These are phyloP conservation scores for Albifimbria verrucaria DNA, from an alignment of 2,329 filamentous ascomycete genomes.

Conservation along the genomic window DNA sequence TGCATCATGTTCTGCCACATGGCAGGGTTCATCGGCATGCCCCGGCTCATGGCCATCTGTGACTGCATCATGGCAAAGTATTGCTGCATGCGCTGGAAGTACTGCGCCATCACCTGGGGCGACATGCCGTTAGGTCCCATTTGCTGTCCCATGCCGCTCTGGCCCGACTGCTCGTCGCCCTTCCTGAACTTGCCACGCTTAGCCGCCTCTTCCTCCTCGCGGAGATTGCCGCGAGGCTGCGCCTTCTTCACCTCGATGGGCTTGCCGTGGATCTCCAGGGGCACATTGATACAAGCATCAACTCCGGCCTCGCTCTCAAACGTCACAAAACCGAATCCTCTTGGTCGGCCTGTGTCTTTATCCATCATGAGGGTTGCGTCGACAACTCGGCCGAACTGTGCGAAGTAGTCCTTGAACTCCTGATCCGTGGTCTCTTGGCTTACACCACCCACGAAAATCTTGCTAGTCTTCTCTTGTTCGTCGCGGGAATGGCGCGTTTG, in stretches of 20 bases:
- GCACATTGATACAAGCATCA: conserved; percentile 79
- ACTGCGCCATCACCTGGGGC: conserved; percentile 96
- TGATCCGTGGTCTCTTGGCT: conserved; percentile 95
- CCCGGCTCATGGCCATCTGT: conserved; percentile 80
- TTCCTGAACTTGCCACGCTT: conserved; percentile 61
- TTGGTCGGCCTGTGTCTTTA: conserved; percentile 94
- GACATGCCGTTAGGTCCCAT: conserved; percentile 68
- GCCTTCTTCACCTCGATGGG: conserved; percentile 98
- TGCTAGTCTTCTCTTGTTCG: conserved; percentile 96
- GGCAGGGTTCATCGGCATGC: conserved; percentile 69
- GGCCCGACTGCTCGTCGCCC: conserved; percentile 41
- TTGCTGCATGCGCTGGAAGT: conserved; percentile 98
- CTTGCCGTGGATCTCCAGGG: conserved; percentile 91
- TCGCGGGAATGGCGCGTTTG: conserved; percentile 96
- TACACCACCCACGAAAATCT: conserved; percentile 97
- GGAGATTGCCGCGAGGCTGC: conserved; percentile 89
- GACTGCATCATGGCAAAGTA: conserved; percentile 95
- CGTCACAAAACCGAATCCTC: conserved; percentile 96
- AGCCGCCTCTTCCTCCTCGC: conserved; percentile 79
- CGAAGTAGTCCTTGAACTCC: conserved; percentile 96
- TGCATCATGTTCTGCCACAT: conserved; percentile 77
- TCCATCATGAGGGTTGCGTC: conserved; percentile 99
- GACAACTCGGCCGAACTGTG: conserved; percentile 91
- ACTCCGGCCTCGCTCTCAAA: conserved; percentile 96
- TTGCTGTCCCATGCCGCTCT: conserved; percentile 37